phyloP scores from a whole-genome alignment of 768 basidiomycete genomes.

The Rhodosporidiobolus sp. region DNA sequence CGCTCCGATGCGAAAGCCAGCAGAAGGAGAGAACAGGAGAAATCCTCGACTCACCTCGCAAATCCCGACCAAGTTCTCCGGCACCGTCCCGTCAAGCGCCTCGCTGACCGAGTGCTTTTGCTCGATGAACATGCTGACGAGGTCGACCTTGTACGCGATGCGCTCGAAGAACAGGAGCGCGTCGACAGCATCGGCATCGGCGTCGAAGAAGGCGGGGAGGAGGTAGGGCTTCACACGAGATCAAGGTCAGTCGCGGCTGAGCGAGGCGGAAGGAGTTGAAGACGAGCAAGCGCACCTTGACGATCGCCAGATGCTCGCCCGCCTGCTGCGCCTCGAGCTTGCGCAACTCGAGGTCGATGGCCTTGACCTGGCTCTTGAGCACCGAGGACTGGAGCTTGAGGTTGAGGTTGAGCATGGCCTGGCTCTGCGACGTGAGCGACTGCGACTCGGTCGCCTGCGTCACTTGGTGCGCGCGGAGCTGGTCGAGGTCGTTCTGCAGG shows the following conservation, averaged over 20 bases:
- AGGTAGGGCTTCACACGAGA: slow-evolving; percentile 67
- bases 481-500: slow-evolving; percentile 79
- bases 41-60: slow-evolving; percentile 86
- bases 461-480: slow-evolving; percentile 76
- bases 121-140: slow-evolving; percentile 77
- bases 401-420: slow-evolving; percentile 90
- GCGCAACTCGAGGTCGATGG: slow-evolving; percentile 82
- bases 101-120: slow-evolving; percentile 80
- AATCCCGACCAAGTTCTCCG: slow-evolving; percentile 82
- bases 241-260: neutral
- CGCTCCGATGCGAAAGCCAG: neutral
- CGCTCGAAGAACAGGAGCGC: slow-evolving; percentile 92
- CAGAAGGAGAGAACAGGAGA: neutral
- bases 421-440: slow-evolving; percentile 78
- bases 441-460: slow-evolving; percentile 78
- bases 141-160: slow-evolving; percentile 76
- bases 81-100: slow-evolving; percentile 72
- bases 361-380: slow-evolving; percentile 81
- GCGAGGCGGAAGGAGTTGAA: too few species aligned
- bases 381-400: slow-evolving; percentile 89
- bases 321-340: slow-evolving; percentile 80
- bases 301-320: slow-evolving; percentile 71
- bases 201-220: slow-evolving; percentile 82
- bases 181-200: slow-evolving; percentile 80
- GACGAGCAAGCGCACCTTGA: slow-evolving; percentile 59